phyloP scores from a whole-genome alignment of 805 yeast genomes.

The Deakozyma indianensis region DNA sequence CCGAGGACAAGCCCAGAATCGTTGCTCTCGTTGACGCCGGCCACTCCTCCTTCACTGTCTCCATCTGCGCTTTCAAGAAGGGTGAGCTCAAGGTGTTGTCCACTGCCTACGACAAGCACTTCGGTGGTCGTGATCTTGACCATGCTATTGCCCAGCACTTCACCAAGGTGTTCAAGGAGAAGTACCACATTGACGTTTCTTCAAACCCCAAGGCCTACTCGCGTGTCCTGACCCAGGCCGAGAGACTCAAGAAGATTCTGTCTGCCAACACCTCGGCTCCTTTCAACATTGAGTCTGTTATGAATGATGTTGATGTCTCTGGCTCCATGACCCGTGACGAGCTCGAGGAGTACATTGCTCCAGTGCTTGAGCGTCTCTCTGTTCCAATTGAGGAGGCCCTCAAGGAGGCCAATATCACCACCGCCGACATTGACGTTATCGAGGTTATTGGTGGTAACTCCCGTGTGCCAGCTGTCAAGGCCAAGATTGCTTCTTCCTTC shows the following conservation, averaged over 20 bases:
- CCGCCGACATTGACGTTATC: slow-evolving; percentile 70
- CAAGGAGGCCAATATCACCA: slow-evolving; percentile 57
- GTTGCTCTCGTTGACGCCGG: slow-evolving; percentile 96
- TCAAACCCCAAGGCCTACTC: slow-evolving; percentile 90
- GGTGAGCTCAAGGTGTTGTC: slow-evolving; percentile 93
- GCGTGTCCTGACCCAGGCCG: slow-evolving; percentile 85
- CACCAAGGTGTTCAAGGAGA: slow-evolving; percentile 79
- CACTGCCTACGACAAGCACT: slow-evolving; percentile 85
- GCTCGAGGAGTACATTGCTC: slow-evolving; percentile 77
- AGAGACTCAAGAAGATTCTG: slow-evolving; percentile 85
- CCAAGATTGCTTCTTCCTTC: slow-evolving; percentile 63
- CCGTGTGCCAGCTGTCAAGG: slow-evolving; percentile 89
- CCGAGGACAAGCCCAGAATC: slow-evolving; percentile 82
- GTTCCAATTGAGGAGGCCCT: slow-evolving; percentile 74
- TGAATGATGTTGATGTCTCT: slow-evolving; percentile 93
- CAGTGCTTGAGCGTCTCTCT: slow-evolving; percentile 61
- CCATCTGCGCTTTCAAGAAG: slow-evolving; percentile 81
- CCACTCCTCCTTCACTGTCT: slow-evolving; percentile 85
- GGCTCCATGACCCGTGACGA: slow-evolving; percentile 81
- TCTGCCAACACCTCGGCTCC: slow-evolving; percentile 95
- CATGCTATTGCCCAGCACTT: slow-evolving; percentile 87
- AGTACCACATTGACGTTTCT: slow-evolving; percentile 86
- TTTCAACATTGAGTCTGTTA: slow-evolving; percentile 86
- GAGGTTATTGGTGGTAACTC: slow-evolving; percentile 98
- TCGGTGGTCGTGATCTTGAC: slow-evolving; percentile 98